phyloP scores from a whole-genome alignment of 2,329 filamentous ascomycete genomes.

The Pestalotiopsis sp. region DNA sequence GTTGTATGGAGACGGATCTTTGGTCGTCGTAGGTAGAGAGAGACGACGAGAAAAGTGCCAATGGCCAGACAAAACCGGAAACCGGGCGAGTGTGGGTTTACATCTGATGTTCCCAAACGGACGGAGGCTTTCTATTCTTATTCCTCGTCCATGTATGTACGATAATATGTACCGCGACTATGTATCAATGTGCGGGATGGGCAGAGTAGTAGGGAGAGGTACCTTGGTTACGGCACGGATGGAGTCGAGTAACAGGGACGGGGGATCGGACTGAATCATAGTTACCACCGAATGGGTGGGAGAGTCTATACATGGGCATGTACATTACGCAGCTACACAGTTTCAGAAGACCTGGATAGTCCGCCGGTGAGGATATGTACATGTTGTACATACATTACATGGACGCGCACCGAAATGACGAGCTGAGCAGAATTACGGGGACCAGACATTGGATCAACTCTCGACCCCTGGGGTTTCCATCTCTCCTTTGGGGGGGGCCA shows the following conservation, averaged over 20 bases:
- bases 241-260: not conserved
- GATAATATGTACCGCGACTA: not conserved
- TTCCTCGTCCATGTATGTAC: not conserved
- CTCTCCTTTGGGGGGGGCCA: not conserved
- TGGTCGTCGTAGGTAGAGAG: not conserved
- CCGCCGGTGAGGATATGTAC: not conserved
- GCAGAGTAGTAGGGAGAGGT: not conserved
- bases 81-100: constrained; percentile 5
- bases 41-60: not conserved
- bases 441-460: not conserved
- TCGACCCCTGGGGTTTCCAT: not conserved
- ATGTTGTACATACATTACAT: not conserved
- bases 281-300: not conserved
- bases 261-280: not conserved
- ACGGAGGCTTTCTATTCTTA: constrained; percentile 6
- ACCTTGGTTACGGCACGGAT: not conserved
- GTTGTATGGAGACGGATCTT: not conserved
- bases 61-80: constrained; percentile 12
- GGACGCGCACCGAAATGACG: not conserved
- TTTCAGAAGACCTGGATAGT: not conserved
- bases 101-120: constrained; percentile 13
- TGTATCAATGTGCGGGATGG: not conserved
- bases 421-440: not conserved
- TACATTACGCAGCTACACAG: not conserved
- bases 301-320: not conserved